Conservation (phyloP, 352 stramenopile genomes). For the Thalassiosira hispida region DNA sequence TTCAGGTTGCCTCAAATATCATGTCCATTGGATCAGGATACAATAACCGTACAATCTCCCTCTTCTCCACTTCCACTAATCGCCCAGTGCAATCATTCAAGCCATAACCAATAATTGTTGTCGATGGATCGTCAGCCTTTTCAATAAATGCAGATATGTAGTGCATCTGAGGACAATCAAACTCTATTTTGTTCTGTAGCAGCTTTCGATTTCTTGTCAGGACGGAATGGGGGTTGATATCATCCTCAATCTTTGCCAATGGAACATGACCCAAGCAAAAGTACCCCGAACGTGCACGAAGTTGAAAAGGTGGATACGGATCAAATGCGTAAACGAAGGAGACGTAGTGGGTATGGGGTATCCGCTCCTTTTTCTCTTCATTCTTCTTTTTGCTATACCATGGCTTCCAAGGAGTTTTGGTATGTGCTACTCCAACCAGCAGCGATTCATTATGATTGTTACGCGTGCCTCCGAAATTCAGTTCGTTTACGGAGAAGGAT, state of each 20-base stretch:
- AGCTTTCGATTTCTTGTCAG: conserved; percentile 40
- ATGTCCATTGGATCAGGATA: conserved; percentile 51
- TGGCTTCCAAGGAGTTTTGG: conserved; percentile 43
- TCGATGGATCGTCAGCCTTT: conserved; percentile 48
- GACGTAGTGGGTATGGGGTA: conserved; percentile 54
- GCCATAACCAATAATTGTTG: conserved; percentile 63
- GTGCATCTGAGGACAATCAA: conserved; percentile 66
- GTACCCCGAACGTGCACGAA: conserved; percentile 56
- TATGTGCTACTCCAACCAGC: conserved; percentile 50
- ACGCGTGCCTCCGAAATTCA: conserved; percentile 17
- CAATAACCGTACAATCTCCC: conserved; percentile 56
- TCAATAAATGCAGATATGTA: conserved; percentile 64
- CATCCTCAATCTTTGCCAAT: conserved; percentile 23
- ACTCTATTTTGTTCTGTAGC: conserved; percentile 36
- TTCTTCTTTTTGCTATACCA: conserved; percentile 31
- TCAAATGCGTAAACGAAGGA: conserved; percentile 54
- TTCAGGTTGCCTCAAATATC: conserved; percentile 22
- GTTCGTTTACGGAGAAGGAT: conserved; percentile 27
- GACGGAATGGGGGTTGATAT: conserved; percentile 44
- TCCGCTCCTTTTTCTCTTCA: conserved; percentile 31
- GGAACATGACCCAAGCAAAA: conserved; percentile 66
- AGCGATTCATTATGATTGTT: conserved; percentile 20
- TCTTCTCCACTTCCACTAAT: conserved; percentile 61
- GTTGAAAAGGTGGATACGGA: conserved; percentile 47
- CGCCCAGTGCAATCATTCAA: conserved; percentile 70